phyloP scores from a whole-genome alignment of 2,329 filamentous ascomycete species.

The Mariannaea elegans region DNA sequence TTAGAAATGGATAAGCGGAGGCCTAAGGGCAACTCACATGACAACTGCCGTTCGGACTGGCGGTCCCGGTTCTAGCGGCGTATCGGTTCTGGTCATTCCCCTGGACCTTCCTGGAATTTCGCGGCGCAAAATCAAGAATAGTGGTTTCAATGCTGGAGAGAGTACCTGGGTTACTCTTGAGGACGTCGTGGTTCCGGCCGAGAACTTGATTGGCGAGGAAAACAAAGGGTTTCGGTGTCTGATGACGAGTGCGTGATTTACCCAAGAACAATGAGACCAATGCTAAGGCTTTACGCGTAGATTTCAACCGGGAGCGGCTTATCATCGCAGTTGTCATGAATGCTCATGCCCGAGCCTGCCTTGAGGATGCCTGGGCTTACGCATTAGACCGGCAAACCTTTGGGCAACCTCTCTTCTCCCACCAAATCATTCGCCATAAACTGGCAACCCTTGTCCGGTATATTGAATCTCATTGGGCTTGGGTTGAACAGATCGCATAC shows the following conservation, averaged over 20 bases:
- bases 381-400: conserved; percentile 65
- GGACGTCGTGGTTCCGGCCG: not conserved
- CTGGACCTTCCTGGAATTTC: conserved; percentile 52
- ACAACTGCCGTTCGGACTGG: conserved; percentile 70
- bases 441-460: conserved; percentile 66
- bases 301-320: conserved; percentile 69
- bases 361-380: conserved; percentile 61
- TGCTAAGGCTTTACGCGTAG: not conserved
- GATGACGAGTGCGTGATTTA: not conserved
- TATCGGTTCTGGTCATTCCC: conserved; percentile 66
- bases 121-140: not conserved
- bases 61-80: conserved; percentile 58
- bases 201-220: not conserved
- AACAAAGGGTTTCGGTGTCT: conserved; percentile 39
- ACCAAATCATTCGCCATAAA: conserved; percentile 68
- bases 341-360: conserved; percentile 64
- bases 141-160: not conserved
- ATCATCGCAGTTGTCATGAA: conserved; percentile 65
- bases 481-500: conserved; percentile 68
- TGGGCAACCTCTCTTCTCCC: conserved; percentile 64
- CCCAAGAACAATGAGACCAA: not conserved
- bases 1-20: conserved; percentile 71
- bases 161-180: not conserved
- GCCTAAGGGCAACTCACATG: conserved; percentile 66
- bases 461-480: conserved; percentile 69